Evolutionary conservation across 257 asterid genomes (phyloP), one percentile per base, ranked within the genome.

Genomic region (Capsicum chinense): DNA sequence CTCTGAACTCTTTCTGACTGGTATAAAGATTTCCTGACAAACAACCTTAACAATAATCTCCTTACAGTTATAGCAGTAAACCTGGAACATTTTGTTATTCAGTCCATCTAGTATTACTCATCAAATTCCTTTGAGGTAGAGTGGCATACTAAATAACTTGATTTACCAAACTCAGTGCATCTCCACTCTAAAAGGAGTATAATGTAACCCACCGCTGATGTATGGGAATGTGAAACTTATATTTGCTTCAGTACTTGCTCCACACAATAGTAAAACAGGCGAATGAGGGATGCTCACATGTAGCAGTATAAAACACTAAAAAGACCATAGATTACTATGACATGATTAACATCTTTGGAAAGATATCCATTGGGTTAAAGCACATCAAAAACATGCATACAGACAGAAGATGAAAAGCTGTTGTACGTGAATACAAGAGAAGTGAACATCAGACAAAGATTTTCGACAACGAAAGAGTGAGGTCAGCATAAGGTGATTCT

Each of bases 21-120:
- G 50, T 54, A 78, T 78, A 54, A 74, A 52, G 48, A 26, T 42
- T 76, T 76, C 81, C 26, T 0, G 82, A 78, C 48, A 78, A 33
- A 78, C 48, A 76, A 3, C 81, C 62, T 26, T 52, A 26, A 52
- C 50, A 26, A 76, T 0, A 52, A 44, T 69, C 64, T 14, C 6
- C 48, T 0, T 8, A 10, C 3, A 21, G 12, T 52, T 76, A 52
- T 26, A 33, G 80, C 60, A 50, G 80, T 50, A 48, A 74, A 74
- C 16, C 79, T 42, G 58, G 39, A 71, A 47, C 80, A 71, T 78
- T 54, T 54, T 50, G 81, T 0, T 50, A 19, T 74, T 7, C 44
- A 26, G 44, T 21, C 47, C 71, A 12, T 64, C 71, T 64, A 64
- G 44, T 64, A 64, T 64, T 33, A 64, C 47, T 2, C 47, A 64